Conservation (phyloP, 148 eudicot genomes). For the Chenopodium berlandieri region DNA sequence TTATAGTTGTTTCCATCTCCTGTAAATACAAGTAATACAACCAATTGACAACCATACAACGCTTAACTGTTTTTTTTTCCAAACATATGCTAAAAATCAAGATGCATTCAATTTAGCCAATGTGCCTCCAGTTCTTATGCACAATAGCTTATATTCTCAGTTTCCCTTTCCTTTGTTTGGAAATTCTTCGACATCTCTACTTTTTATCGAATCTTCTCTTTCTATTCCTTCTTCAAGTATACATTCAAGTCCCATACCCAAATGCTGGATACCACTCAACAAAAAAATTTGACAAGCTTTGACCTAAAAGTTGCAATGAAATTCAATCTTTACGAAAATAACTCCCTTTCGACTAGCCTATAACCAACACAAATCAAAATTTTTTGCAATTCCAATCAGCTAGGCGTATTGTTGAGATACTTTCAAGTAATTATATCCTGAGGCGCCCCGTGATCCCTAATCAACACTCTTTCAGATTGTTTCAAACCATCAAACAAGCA, state of each 20-base stretch:
- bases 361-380: too few relatives aligned
- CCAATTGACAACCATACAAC: slow-evolving; percentile 5
- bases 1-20: slow-evolving; percentile 26
- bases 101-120: neutral
- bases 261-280: neutral
- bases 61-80: neutral
- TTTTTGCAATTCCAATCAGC: too few relatives aligned
- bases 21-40: neutral
- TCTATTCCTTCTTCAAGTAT: neutral
- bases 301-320: neutral
- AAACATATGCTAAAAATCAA: neutral
- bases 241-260: neutral
- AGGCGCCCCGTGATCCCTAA: too few relatives aligned
- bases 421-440: too few relatives aligned
- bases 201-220: neutral
- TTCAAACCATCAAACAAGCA: too few relatives aligned
- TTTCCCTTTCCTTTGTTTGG: neutral
- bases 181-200: neutral
- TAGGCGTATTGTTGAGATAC: too few relatives aligned
- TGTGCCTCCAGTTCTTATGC: neutral
- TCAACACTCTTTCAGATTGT: too few relatives aligned
- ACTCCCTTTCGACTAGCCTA: neutral
- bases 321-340: neutral
- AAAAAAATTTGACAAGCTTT: neutral
- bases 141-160: neutral